These are phyloP conservation scores for Cystobasidium sp. DNA, from an alignment of 1,284 basidiomycete species.

Conservation along the genomic window DNA sequence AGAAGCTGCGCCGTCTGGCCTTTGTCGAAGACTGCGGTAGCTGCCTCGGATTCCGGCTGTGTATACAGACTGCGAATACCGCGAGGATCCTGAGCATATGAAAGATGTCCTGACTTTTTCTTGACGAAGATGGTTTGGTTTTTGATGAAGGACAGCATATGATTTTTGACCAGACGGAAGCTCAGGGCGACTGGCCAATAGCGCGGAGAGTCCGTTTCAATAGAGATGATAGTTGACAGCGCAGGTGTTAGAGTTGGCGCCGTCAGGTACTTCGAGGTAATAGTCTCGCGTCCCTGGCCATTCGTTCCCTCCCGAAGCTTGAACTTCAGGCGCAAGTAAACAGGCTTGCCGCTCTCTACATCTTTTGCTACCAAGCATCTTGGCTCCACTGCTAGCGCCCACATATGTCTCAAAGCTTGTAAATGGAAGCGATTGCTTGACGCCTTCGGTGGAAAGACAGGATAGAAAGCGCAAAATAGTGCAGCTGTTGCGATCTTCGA, in stretches of 20 bases:
- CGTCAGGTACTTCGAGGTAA: slow-evolving; percentile 73
- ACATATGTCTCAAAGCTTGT: slow-evolving; percentile 91
- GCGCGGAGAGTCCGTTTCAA: slow-evolving; percentile 85
- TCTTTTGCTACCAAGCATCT: slow-evolving; percentile 87
- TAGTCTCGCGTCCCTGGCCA: slow-evolving; percentile 55
- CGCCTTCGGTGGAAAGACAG: slow-evolving; percentile 75
- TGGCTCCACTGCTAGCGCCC: slow-evolving; percentile 93
- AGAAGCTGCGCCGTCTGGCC: slow-evolving; percentile 69
- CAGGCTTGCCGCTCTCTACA: slow-evolving; percentile 83
- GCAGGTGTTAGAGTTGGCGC: slow-evolving; percentile 90
- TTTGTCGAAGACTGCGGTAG: slow-evolving; percentile 77
- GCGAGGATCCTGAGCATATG: slow-evolving; percentile 88
- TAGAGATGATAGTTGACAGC: slow-evolving; percentile 74
- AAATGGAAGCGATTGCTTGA: slow-evolving; percentile 89
- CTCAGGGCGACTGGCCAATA: slow-evolving; percentile 92
- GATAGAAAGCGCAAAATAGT: slow-evolving; percentile 88
- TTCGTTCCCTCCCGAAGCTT: slow-evolving; percentile 67
- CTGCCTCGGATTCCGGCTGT: slow-evolving; percentile 73
- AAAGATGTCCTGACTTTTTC: slow-evolving; percentile 85
- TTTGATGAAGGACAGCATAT: slow-evolving; percentile 70
- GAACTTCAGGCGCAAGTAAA: slow-evolving; percentile 88
- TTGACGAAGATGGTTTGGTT: slow-evolving; percentile 88
- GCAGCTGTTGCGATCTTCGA: slow-evolving; percentile 89
- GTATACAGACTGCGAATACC: slow-evolving; percentile 88
- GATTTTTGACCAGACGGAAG: slow-evolving; percentile 68